Evolutionary conservation across 345 rosid species (phyloP).

Genomic region (Eucalyptus paniculata): DNA sequence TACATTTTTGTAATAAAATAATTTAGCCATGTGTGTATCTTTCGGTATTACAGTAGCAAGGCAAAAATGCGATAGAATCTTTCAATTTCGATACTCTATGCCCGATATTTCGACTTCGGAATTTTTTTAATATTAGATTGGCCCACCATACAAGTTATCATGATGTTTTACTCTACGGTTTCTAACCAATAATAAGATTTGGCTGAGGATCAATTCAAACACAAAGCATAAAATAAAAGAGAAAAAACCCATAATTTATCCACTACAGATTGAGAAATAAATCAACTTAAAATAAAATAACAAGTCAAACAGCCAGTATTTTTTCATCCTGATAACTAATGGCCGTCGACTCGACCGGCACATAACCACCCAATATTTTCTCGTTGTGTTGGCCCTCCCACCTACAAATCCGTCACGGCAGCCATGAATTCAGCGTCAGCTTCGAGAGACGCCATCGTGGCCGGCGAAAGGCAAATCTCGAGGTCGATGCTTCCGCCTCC

Average conservation of each 20-base stretch:
- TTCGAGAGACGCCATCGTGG: slow-evolving; percentile 22
- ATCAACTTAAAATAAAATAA: neutral
- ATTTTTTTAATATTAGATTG: too few relatives aligned
- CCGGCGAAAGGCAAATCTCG: slow-evolving; percentile 52
- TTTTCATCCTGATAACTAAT: neutral
- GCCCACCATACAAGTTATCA: neutral
- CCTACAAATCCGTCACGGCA: neutral
- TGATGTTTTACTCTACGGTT: neutral
- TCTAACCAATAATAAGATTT: neutral
- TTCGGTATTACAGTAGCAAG: neutral
- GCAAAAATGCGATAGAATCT: neutral
- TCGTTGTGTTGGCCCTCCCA: neutral
- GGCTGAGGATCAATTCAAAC: neutral
- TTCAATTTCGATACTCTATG: neutral
- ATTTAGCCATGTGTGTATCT: neutral
- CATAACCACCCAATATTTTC: neutral
- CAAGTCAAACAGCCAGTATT: neutral
- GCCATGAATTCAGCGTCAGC: neutral
- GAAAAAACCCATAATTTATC: neutral
- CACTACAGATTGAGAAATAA: neutral
- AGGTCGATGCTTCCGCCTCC: slow-evolving; percentile 67
- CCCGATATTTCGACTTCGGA: neutral
- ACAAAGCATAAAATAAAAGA: neutral
- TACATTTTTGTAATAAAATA: too few relatives aligned
- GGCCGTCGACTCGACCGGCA: neutral